Base-by-base conservation (phyloP, 257 asterid genomes). In the Misopates orontium region DNA sequence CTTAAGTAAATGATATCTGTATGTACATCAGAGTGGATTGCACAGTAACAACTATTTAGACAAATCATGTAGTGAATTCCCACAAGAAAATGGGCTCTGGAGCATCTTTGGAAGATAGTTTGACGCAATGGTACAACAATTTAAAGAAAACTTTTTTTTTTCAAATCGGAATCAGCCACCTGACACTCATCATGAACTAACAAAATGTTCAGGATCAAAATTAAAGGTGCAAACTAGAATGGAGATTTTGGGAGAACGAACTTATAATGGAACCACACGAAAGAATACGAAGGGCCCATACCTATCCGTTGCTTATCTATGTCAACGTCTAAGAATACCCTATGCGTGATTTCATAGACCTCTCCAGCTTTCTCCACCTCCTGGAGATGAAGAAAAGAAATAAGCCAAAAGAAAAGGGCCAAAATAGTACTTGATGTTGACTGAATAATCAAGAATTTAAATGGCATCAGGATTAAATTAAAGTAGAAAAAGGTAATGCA, bases 251-350 rank as follows among this genome's bases (percentile, higher is more conserved):
- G 21, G n/a, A 56, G 12, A 24, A 2, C 40, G 53, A 21, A 32
- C 25, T 36, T 25, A 6, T 14, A 57, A 51, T 32, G 16, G 21
- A 70, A 13, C 3, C 32, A 55, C 20, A 39, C 12, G n/a, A 20
- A 22, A 50, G 49, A 19, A 5, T 15, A 55, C 23, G n/a, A 48
- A 66, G 32, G 54, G 56, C 17, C 40, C 75, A 51, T 78, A 86
- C 96, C 97, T 79, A 79, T 72, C 42, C 82, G 96, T 71, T 89
- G 98, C 73, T 83, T 90, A 71, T 90, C 99, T 60, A 90, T 86
- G 82, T 90, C 97, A 71, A 89, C 96, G 82, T 90, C 99, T 83
- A 94, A 77, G 87, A 83, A 94, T 31, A 94, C 96, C 78, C 91
- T 82, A 54, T 90, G 89, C 25, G 98, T 90, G 78, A 91, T 72